Conservation (phyloP, 1,284 basidiomycete genomes). For the Austroboletus novae-zelandiae region DNA sequence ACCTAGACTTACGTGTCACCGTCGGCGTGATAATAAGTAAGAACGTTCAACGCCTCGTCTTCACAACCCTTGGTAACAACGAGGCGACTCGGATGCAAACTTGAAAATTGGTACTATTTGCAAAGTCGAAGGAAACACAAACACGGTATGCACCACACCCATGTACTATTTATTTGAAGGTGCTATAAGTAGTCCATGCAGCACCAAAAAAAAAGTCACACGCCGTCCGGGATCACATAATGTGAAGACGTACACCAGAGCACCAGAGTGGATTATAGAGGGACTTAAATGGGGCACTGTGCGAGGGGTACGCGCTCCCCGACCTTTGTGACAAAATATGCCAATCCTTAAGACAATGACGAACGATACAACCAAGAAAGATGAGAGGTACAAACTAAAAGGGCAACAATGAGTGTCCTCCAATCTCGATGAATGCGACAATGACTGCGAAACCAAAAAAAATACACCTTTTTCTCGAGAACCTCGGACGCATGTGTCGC, state of each 20-base stretch:
- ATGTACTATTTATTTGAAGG: conserved; percentile 62
- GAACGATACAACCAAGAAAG: too few relatives aligned
- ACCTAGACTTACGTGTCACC: conserved; percentile 46
- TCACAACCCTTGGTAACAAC: conserved; percentile 66
- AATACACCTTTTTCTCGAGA: too few relatives aligned
- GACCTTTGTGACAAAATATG: too few relatives aligned
- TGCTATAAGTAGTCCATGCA: conserved; percentile 75
- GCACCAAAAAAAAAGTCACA: conserved; percentile 40
- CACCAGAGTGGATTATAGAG: conserved; percentile 77
- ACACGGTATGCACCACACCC: conserved; percentile 77
- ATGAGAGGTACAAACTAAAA: too few relatives aligned
- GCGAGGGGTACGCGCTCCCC: conserved; percentile 72
- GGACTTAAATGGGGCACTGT: conserved; percentile 61
- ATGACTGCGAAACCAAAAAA: too few relatives aligned
- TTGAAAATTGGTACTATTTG: conserved; percentile 56
- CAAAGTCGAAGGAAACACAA: conserved; percentile 58
- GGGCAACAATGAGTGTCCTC: too few relatives aligned
- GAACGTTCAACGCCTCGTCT: conserved; percentile 53
- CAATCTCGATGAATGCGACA: too few relatives aligned
- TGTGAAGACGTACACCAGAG: conserved; percentile 35
- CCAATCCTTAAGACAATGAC: too few relatives aligned
- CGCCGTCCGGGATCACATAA: background rate
- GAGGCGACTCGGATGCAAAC: conserved; percentile 69
- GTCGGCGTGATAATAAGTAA: conserved; percentile 76
- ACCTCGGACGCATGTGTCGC: too few relatives aligned